Evolutionary conservation across 2,329 filamentous ascomycete genomes (phyloP), one percentile per base, ranked within the genome.

Genomic region (Arthrobotrys sinensis): DNA sequence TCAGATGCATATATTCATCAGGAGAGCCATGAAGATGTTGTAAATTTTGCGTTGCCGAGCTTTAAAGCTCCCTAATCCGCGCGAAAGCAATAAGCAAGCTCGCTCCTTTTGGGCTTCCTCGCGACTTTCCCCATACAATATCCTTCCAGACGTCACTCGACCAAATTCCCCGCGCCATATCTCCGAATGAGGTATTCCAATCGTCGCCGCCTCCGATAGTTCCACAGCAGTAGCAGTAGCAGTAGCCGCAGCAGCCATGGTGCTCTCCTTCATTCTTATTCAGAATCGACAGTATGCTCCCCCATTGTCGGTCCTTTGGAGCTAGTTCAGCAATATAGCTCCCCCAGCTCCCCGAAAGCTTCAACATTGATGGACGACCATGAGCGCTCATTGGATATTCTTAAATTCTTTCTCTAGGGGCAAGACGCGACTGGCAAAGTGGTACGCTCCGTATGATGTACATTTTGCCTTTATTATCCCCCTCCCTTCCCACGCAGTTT

Each of bases 351-450:
- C 24, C 24, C 24, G 24, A 28, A 28, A 28, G 24, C 24, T 28
- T 28, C 24, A 28, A 28, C 24, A 28, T 28, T 28, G 24, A 28
- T 28, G 2, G 2, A 28, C 24, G 24, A 43, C 8, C 8, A 19
- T 48, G 12, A 45, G 5, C 38, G 50, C 36, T 70, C 28, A 50
- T 14, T 48, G 48, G 2, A 19, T n/a, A 52, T 8, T 53, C 53
- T 66, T 16, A 8, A 36, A 48, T 60, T 16, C 11, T 45, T 45
- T 16, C n/a, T 45, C 40, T 81, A 97, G 95, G 89, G 96, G 96
- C 86, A 99, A 99, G 88, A 99, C 96, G 82, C 92, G 96, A 82
- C 89, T 99, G 80, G 96, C 96, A 81, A 99, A 99, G 87, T 99
- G 95, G 95, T 99, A 99, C 88, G 93, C 92, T 81, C 95, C 96